Conservation (phyloP, 2,329 filamentous ascomycete species). For the Aspergillus hortae region DNA sequence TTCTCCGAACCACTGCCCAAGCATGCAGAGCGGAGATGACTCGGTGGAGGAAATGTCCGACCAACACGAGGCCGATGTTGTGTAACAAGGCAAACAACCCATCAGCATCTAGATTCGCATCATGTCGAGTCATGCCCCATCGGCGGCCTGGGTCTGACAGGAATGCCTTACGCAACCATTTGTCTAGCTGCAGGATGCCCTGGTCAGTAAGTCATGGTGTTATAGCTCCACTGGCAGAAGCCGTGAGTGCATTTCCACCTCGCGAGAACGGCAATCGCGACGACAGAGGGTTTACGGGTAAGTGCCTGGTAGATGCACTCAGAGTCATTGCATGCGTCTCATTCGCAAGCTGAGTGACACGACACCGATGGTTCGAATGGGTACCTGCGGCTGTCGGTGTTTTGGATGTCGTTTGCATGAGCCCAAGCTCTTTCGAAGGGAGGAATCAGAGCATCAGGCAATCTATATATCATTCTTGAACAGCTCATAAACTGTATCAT, state of each 20-base stretch:
- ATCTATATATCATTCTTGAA: not conserved
- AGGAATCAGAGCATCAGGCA: not conserved
- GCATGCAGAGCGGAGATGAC: not conserved
- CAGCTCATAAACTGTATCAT: not conserved
- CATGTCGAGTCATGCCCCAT: not conserved
- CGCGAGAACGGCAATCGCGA: too few relatives aligned
- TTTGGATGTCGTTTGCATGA: not conserved
- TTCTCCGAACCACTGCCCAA: constrained; percentile 4
- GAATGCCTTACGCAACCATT: too few relatives aligned
- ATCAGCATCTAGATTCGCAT: not conserved
- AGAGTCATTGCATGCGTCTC: not conserved
- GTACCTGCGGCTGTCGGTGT: not conserved
- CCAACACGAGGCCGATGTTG: not conserved
- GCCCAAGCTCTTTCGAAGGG: not conserved
- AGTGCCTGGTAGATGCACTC: not conserved
- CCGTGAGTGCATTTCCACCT: not conserved
- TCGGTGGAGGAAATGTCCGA: not conserved
- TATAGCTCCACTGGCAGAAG: not conserved
- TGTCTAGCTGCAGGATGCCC: too few relatives aligned
- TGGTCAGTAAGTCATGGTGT: too few relatives aligned
- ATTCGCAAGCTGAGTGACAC: not conserved
- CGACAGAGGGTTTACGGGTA: not conserved
- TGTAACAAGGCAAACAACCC: not conserved
- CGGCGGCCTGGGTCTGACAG: not conserved
- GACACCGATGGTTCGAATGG: not conserved